Conservation (phyloP, 2,329 filamentous ascomycete species). For the Neonectria magnoliae region DNA sequence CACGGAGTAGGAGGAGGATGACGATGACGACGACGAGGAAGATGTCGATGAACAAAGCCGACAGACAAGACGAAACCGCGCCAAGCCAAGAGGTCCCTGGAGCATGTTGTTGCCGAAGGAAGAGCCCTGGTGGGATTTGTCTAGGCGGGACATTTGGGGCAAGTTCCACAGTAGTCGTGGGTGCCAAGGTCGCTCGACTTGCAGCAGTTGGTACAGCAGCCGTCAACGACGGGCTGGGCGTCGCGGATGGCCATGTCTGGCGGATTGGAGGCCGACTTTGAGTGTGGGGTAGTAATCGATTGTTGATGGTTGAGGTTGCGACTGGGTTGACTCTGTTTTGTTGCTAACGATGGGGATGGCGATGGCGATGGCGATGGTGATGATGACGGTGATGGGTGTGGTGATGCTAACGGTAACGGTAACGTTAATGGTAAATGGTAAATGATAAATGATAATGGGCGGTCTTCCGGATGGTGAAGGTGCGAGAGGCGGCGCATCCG, state of each 20-base stretch:
- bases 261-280: not conserved
- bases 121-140: not conserved
- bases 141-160: conserved; percentile 41
- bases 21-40: not conserved
- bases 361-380: too few species aligned
- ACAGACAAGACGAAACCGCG: conserved; percentile 19
- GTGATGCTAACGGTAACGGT: too few species aligned
- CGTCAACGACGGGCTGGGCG: conserved; percentile 31
- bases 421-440: not conserved
- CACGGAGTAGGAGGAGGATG: not conserved
- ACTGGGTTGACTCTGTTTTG: not conserved
- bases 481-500: conserved; percentile 2
- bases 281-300: not conserved
- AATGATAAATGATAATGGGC: not conserved
- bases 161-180: conserved; percentile 47
- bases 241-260: conserved; percentile 34
- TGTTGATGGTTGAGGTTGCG: not conserved
- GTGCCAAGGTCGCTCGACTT: conserved; percentile 46
- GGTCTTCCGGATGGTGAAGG: not conserved
- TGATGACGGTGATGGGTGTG: too few species aligned
- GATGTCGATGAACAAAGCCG: not conserved
- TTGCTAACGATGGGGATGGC: not conserved
- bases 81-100: not conserved
- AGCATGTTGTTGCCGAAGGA: not conserved
- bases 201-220: conserved; percentile 45